These are phyloP conservation scores for Curvularia spicifera DNA, from an alignment of 2,329 filamentous ascomycete species.

Conservation along the genomic window DNA sequence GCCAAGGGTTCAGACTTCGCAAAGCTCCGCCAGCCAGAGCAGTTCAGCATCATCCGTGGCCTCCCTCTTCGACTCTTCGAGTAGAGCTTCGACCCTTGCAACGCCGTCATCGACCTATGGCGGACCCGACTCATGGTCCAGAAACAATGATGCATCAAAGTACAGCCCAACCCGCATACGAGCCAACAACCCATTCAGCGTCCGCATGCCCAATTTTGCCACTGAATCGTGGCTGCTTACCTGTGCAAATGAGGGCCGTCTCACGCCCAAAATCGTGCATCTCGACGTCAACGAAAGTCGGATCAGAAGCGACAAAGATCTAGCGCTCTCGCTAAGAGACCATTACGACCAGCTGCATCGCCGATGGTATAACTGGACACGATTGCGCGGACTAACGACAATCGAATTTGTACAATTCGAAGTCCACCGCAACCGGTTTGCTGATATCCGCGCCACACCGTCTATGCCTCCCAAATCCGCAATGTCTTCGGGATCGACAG, in stretches of 20 bases:
- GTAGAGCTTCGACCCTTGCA: conserved; percentile 35
- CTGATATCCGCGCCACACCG: conserved; percentile 48
- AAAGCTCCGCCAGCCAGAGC: conserved; percentile 28
- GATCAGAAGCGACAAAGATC: conserved; percentile 46
- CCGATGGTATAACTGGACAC: conserved; percentile 41
- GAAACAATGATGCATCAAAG: conserved; percentile 25
- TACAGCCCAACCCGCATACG: conserved; percentile 34
- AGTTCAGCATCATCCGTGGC: conserved; percentile 37
- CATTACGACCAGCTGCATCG: conserved; percentile 46
- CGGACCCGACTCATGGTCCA: conserved; percentile 28
- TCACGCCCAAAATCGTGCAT: conserved; percentile 49
- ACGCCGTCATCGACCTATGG: conserved; percentile 41
- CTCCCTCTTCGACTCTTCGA: conserved; percentile 37
- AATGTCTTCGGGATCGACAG: conserved; percentile 17
- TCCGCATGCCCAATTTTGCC: conserved; percentile 26
- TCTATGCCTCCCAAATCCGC: conserved; percentile 43
- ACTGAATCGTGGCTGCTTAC: conserved; percentile 48
- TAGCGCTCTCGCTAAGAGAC: conserved; percentile 43
- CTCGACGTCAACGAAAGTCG: conserved; percentile 43
- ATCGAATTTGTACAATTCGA: conserved; percentile 52
- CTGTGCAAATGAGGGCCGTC: conserved; percentile 48
- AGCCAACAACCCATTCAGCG: conserved; percentile 34
- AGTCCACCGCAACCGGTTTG: conserved; percentile 50
- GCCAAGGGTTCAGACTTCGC: conserved; percentile 35
- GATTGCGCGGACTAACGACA: conserved; percentile 45